Evolutionary conservation across 495 filamentous ascomycete species (phyloP).

Genomic region (Beverwykella pulmonaria): DNA sequence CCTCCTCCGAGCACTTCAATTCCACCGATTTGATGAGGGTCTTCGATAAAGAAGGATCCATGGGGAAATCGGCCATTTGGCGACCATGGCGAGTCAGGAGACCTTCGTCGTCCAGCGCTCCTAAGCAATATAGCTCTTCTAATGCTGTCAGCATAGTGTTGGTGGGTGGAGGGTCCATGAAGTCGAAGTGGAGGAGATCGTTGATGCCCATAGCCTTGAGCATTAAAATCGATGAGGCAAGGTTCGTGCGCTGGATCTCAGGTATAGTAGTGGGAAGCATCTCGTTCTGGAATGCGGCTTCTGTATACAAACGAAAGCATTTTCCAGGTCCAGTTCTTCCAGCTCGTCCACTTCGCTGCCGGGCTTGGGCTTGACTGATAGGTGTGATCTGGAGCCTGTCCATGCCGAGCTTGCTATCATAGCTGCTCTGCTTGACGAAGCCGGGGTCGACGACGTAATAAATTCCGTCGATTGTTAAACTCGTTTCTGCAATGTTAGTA

Average conservation of each 20-base stretch:
- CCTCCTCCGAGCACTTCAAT: slow-evolving; percentile 86
- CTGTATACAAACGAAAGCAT: slow-evolving; percentile 94
- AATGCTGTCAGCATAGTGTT: slow-evolving; percentile 97
- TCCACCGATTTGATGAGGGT: slow-evolving; percentile 85
- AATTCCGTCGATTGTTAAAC: slow-evolving; percentile 95
- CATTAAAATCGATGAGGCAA: slow-evolving; percentile 96
- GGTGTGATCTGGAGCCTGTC: slow-evolving; percentile 93
- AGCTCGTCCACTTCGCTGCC: slow-evolving; percentile 89
- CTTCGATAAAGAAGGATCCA: slow-evolving; percentile 86
- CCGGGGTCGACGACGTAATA: slow-evolving; percentile 98
- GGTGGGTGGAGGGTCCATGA: slow-evolving; percentile 96
- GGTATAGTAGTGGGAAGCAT: slow-evolving; percentile 96
- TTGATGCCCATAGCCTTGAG: slow-evolving; percentile 99
- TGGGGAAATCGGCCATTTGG: slow-evolving; percentile 98
- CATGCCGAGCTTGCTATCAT: slow-evolving; percentile 97
- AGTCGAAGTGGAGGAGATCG: slow-evolving; percentile 95
- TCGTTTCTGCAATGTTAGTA: slow-evolving; percentile 98
- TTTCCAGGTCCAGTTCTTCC: slow-evolving; percentile 95
- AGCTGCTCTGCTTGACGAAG: slow-evolving; percentile 97
- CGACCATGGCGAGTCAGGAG: slow-evolving; percentile 88
- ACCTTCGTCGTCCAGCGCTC: slow-evolving; percentile 93
- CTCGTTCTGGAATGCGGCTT: slow-evolving; percentile 92
- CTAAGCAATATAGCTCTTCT: slow-evolving; percentile 91
- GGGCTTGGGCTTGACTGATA: slow-evolving; percentile 95
- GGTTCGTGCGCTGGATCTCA: slow-evolving; percentile 94